Conservation (phyloP, 1,139 yeast genomes). For the Taphrina confusa region DNA sequence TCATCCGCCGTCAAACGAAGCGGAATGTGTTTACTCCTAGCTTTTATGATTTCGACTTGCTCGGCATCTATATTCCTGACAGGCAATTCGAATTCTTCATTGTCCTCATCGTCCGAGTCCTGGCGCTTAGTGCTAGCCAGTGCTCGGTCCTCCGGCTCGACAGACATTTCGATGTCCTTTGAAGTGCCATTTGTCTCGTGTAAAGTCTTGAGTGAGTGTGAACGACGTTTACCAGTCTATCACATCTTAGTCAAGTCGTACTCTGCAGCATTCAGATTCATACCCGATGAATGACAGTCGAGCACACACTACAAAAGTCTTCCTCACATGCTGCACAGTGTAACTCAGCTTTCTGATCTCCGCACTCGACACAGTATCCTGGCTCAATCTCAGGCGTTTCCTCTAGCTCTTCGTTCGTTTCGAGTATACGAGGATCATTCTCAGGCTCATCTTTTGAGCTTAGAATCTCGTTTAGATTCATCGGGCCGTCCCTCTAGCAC, state of each 20-base stretch:
- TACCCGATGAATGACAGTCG: conserved; percentile 59
- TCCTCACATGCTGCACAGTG: conserved; percentile 63
- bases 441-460: conserved; percentile 9
- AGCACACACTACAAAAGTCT: conserved; percentile 66
- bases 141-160: conserved; percentile 28
- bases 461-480: conserved; percentile 26
- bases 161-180: conserved; percentile 34
- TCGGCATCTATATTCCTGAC: conserved; percentile 42
- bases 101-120: conserved; percentile 34
- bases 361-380: conserved; percentile 48
- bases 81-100: conserved; percentile 38
- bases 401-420: conserved; percentile 1
- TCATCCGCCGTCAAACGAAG: conserved; percentile 65
- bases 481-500: too few species aligned
- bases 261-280: too few species aligned
- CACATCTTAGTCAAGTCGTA: neutral
- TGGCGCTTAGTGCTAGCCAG: neutral
- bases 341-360: conserved; percentile 65
- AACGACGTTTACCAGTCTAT: conserved; percentile 55
- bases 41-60: conserved; percentile 43
- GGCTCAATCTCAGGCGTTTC: conserved; percentile 1
- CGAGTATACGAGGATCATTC: neutral
- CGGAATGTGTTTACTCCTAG: conserved; percentile 61
- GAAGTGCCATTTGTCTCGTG: conserved; percentile 17
- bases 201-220: conserved; percentile 26